Evolutionary conservation across 2,329 filamentous ascomycete species (phyloP).

Genomic region (Aspergillus versicolor): DNA sequence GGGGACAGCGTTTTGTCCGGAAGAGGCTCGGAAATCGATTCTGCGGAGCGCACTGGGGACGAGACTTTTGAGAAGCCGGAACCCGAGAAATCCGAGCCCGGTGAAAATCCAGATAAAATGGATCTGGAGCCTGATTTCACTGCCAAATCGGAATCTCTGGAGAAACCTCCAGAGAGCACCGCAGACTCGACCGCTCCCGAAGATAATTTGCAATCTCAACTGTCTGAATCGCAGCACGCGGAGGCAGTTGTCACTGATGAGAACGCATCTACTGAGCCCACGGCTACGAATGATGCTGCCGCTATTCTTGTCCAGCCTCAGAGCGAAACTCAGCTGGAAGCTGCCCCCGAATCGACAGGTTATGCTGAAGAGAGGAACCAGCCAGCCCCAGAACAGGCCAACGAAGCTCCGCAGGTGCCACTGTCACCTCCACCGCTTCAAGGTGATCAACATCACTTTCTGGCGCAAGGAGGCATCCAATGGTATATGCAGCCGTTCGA

Average conservation of each 20-base stretch:
- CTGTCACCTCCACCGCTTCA: slow-evolving; percentile 42
- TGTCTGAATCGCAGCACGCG: slow-evolving; percentile 2
- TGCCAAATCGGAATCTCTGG: slow-evolving; percentile 25
- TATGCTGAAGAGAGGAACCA: slow-evolving; percentile 23
- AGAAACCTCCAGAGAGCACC: slow-evolving; percentile 16
- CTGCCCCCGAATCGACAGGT: slow-evolving; percentile 29
- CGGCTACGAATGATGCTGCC: slow-evolving; percentile 18
- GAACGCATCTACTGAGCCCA: slow-evolving; percentile 11
- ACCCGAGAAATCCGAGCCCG: slow-evolving; percentile 48
- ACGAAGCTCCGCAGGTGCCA: slow-evolving; percentile 24
- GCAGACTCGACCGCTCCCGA: slow-evolving; percentile 15
- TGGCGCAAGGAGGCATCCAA: slow-evolving; percentile 74
- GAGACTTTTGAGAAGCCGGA: slow-evolving; percentile 32
- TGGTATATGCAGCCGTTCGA: slow-evolving; percentile 87
- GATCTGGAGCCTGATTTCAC: slow-evolving; percentile 24
- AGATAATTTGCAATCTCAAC: slow-evolving; percentile 10
- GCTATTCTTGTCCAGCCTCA: slow-evolving; percentile 37
- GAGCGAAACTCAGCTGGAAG: slow-evolving; percentile 20
- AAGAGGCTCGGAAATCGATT: slow-evolving; percentile 50
- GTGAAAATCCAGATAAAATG: slow-evolving; percentile 27
- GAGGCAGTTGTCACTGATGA: slow-evolving; percentile 1
- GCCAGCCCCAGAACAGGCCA: slow-evolving; percentile 49
- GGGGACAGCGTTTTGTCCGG: slow-evolving; percentile 62
- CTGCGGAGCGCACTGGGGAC: slow-evolving; percentile 42
- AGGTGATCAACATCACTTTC: slow-evolving; percentile 46